phyloP scores from a whole-genome alignment of 805 yeast genomes.

The Lipomyces yamanashiensis region DNA sequence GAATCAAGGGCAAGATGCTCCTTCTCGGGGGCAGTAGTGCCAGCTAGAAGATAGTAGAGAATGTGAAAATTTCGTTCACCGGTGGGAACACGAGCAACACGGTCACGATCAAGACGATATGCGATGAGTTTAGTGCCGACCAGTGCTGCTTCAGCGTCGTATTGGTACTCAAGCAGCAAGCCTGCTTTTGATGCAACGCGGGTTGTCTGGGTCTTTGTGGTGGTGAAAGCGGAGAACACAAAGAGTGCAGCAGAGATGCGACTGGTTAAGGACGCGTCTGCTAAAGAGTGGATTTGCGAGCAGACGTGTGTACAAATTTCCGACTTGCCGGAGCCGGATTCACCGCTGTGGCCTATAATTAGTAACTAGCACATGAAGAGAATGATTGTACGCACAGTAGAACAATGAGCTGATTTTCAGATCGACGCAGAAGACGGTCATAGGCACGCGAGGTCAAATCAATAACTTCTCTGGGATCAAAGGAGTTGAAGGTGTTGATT shows the following conservation, averaged over 20 bases:
- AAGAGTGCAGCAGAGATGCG: slow-evolving; percentile 41
- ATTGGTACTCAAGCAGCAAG: slow-evolving; percentile 59
- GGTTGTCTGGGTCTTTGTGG: slow-evolving; percentile 47
- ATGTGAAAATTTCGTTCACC: slow-evolving; percentile 64
- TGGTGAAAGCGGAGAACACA: slow-evolving; percentile 48
- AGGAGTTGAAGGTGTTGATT: slow-evolving; percentile 47
- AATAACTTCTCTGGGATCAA: slow-evolving; percentile 45
- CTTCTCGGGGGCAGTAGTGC: slow-evolving; percentile 51
- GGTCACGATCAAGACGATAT: slow-evolving; percentile 59
- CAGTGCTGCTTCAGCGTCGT: slow-evolving; percentile 51
- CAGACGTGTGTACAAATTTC: slow-evolving; percentile 45
- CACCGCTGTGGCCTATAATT: slow-evolving; percentile 42
- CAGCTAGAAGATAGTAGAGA: slow-evolving; percentile 60
- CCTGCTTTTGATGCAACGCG: slow-evolving; percentile 58
- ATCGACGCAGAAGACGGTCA: slow-evolving; percentile 46
- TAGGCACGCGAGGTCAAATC: slow-evolving; percentile 48
- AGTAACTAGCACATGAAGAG: neutral
- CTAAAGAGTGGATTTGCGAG: slow-evolving; percentile 38
- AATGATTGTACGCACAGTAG: slow-evolving; percentile 38
- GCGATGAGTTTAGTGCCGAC: slow-evolving; percentile 61
- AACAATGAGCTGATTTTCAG: slow-evolving; percentile 47
- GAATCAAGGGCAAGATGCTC: slow-evolving; percentile 49
- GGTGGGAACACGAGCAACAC: slow-evolving; percentile 56
- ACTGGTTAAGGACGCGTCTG: slow-evolving; percentile 13
- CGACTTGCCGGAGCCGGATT: slow-evolving; percentile 49